Conservation (phyloP, 306 rosid genomes). For the Medicago truncatula region DNA sequence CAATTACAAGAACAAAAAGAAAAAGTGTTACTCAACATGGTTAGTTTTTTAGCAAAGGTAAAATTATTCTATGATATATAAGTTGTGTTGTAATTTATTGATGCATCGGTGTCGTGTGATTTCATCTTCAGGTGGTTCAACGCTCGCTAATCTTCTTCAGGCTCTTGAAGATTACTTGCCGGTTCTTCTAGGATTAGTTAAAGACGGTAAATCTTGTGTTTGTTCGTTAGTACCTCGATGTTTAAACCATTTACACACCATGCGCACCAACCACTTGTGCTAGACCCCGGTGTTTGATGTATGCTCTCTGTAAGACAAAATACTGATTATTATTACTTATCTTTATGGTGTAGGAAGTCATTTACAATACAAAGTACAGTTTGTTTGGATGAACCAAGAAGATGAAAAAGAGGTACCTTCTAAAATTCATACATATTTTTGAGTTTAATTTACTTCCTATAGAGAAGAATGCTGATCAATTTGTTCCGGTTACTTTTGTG, state of each 20-base stretch:
- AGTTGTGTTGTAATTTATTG: conserved; percentile 36
- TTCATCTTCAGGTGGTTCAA: conserved; percentile 83
- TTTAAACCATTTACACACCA: not conserved
- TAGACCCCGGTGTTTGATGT: not conserved
- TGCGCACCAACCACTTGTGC: not conserved
- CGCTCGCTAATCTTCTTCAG: conserved; percentile 84
- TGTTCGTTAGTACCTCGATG: not conserved
- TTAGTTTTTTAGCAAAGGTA: conserved; percentile 44
- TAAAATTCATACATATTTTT: conserved; percentile 16
- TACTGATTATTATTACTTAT: conserved; percentile 30
- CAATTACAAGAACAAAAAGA: conserved; percentile 89
- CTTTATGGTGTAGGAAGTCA: conserved; percentile 77
- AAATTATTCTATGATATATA: conserved; percentile 32
- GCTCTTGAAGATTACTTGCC: conserved; percentile 93
- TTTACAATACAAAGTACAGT: conserved; percentile 85
- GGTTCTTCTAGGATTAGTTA: conserved; percentile 90
- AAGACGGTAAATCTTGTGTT: conserved; percentile 71
- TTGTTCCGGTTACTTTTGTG: conserved; percentile 2
- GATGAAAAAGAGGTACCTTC: conserved; percentile 89
- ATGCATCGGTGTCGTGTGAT: conserved; percentile 42
- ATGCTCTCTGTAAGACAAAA: not conserved
- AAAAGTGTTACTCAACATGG: conserved; percentile 89
- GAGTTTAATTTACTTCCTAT: conserved; percentile 35
- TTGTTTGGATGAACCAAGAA: conserved; percentile 94
- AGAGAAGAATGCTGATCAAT: conserved; percentile 36